Base-by-base conservation (phyloP, 176 grass and related monocot species). In the Oryza meyeriana region DNA sequence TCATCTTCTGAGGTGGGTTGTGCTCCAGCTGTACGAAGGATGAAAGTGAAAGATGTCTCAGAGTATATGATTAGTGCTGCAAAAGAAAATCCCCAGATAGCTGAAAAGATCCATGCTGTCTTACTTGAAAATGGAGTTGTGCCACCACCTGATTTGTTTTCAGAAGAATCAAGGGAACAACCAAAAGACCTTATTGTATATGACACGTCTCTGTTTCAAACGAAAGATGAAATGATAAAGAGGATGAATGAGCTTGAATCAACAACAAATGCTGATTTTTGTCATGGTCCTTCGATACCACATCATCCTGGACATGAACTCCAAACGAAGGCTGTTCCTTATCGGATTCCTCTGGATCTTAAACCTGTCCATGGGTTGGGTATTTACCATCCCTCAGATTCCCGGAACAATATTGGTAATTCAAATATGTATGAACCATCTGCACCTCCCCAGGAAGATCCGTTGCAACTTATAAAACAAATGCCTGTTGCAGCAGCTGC, bases 31-130 rank as follows among this genome's bases (percentile, higher is more conserved):
- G 89, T 93, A 66, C 77, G 87, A 30, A 93, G 91, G 68, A 95
- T 82, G 77, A 99, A 94, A 87, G 93, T 99, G 48, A 93, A 99
- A 76, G 89, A 95, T 93, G 93, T 99, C 22, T 99, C 97, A 13
- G 88, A 99, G 50, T 99, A 99, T 89, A 99, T 99, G 97, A 99
- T 99, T 84, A 92, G 94, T 75, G 97, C 97, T 78, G 93, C 97
- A 66, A 99, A 99, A 88, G 93, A 99, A 73, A 99, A 96, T 24
- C 93, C 96, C 10, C 81, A 91, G 80, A 87, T 99, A 89, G 97
- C 97, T 77, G 93, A 99, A 72, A 99, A 92, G 70, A 92, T 99
- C 64, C 91, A 99, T 76, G 91, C 94, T 84, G 93, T 96, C 41
- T 87, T 99, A 78, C 74, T 99, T 73, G 97, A 99, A 95, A 99